Conservation (phyloP, 129 eudicot species). For the Arctium minus region DNA sequence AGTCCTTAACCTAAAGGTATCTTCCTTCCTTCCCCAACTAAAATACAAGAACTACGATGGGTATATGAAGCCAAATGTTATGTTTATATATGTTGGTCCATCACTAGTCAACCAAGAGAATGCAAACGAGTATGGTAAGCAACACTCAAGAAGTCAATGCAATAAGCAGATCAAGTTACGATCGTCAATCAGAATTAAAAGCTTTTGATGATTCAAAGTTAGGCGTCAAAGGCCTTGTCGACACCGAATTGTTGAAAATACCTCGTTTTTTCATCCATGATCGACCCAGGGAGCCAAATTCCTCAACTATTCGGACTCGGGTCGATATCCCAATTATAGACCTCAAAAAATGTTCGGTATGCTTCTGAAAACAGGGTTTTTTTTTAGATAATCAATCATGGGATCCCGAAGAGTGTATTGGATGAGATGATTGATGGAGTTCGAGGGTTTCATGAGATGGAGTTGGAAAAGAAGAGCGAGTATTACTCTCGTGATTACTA, state of each 20-base stretch:
- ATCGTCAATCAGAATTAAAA: constrained; percentile 14
- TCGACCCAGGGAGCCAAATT: neutral
- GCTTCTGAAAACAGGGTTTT: constrained; percentile 42
- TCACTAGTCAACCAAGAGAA: no score
- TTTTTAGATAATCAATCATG: constrained; percentile 46
- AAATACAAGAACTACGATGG: no score
- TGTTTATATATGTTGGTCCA: no score
- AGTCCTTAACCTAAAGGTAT: no score
- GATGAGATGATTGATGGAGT: constrained; percentile 24
- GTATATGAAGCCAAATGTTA: no score
- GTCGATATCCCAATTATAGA: constrained; percentile 29
- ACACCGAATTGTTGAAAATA: constrained; percentile 13
- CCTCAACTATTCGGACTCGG: no score
- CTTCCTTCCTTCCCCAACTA: no score
- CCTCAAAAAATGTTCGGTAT: constrained; percentile 17
- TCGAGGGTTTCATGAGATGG: constrained; percentile 32
- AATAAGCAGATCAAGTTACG: neutral
- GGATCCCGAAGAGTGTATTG: constrained; percentile 31
- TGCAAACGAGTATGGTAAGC: neutral
- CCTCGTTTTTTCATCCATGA: constrained; percentile 26
- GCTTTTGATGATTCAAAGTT: constrained; percentile 36
- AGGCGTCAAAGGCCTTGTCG: constrained; percentile 34
- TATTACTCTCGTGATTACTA: constrained; percentile 30
- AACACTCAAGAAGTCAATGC: neutral
- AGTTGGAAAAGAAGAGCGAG: constrained; percentile 24